Conservation (phyloP, 805 yeast genomes). For the Candida boleticola region DNA sequence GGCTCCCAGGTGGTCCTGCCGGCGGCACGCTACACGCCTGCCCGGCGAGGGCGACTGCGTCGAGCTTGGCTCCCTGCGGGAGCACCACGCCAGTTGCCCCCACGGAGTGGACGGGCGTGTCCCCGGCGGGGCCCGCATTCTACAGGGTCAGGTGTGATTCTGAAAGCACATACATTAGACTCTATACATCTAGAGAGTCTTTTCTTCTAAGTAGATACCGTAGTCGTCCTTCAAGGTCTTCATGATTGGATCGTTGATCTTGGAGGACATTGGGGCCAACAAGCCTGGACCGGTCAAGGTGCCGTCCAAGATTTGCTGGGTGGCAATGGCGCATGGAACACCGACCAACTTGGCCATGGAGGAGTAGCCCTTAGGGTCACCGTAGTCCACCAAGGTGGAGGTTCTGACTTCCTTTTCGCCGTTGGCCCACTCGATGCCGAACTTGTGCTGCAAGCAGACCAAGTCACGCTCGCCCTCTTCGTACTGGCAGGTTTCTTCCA, state of each 20-base stretch:
- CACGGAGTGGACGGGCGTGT: not conserved
- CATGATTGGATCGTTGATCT: constrained; percentile 87
- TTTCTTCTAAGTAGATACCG: constrained; percentile 85
- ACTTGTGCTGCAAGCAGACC: constrained; percentile 95
- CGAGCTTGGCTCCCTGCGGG: not conserved
- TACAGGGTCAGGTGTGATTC: too few relatives aligned
- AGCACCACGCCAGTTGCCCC: too few relatives aligned
- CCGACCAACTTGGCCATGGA: constrained; percentile 99
- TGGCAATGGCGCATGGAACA: constrained; percentile 97
- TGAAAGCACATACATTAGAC: too few relatives aligned
- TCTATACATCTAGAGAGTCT: constrained; percentile 53
- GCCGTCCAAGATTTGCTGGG: constrained; percentile 81
- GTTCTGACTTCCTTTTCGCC: constrained; percentile 91
- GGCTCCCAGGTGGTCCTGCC: not conserved
- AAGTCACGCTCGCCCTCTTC: constrained; percentile 94
- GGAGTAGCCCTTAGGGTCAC: constrained; percentile 83
- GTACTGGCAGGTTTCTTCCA: constrained; percentile 94
- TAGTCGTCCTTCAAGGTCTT: constrained; percentile 87
- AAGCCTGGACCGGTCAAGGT: constrained; percentile 72
- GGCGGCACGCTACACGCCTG: not conserved
- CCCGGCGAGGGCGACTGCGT: not conserved
- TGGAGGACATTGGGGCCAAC: constrained; percentile 89
- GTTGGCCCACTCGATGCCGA: constrained; percentile 95
- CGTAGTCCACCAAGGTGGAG: constrained; percentile 91
- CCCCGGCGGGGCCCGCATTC: not conserved